Evolutionary conservation across 2,329 filamentous ascomycete species (phyloP), one percentile per base, ranked within the genome.

Genomic region (Talaromyces marneffei): DNA sequence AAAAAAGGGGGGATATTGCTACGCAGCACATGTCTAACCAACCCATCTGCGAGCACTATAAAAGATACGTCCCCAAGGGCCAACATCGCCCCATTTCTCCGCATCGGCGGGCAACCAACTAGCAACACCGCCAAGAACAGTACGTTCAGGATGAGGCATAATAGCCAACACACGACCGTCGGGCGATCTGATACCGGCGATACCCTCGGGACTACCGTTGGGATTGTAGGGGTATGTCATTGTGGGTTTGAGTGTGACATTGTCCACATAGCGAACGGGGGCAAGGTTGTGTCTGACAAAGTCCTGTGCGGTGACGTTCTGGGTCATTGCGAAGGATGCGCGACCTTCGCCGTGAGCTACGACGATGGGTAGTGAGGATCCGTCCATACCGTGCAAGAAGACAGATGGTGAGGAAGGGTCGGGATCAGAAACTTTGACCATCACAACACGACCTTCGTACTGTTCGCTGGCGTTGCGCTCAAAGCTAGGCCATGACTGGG

Each of bases 141-240:
- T 95, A n/a, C 92, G 85, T 79, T 97, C 92, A 0, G 92, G 92
- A 74, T 96, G 92, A 64, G 92, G 92, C 92, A 97, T 96, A 78
- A 96, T 85, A 6, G 91, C 91, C 67, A 96, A 75, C 1, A 95
- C 90, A 61, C 90, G 83, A 12, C 92, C 92, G 71, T 96, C 88
- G 46, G 80, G 83, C 68, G 85, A 92, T 67, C 88, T 82, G 27
- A 95, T 88, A 71, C 87, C 91, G 0, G 92, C 90, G 65, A 96
- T 89, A 71, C 90, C 92, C 64, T 83, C 81, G 0, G 90, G 89
- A 71, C 88, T 91, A 57, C 92, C 92, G 77, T 96, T 96, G 57
- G 88, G 90, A 78, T 97, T 97, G 78, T 82, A 89, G 0, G 94
- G 94, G 72, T 97, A 99, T 67, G 80, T 80, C 75, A 92, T 89